Conservation (phyloP, 2,329 filamentous ascomycete species). For the Fusarium beomiforme region DNA sequence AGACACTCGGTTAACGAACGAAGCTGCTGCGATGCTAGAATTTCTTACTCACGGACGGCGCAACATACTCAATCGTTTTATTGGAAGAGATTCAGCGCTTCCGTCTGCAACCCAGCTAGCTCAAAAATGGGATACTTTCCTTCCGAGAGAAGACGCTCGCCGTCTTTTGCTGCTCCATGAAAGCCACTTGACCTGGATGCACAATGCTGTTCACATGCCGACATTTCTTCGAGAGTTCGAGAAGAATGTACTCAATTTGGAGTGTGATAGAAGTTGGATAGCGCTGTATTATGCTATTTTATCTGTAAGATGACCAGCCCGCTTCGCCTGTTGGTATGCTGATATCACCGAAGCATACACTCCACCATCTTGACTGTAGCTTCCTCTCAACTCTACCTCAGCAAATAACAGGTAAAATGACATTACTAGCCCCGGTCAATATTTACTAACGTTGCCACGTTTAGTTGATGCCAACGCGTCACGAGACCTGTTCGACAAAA, state of each 20-base stretch:
- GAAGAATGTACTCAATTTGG: neutral
- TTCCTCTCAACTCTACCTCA: fast-evolving
- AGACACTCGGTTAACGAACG: neutral
- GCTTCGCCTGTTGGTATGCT: fast-evolving
- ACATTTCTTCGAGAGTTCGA: neutral
- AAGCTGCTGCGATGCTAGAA: neutral
- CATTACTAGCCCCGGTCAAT: neutral
- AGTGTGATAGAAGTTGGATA: neutral
- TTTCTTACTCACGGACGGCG: neutral
- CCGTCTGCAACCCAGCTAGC: fast-evolving
- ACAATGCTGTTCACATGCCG: neutral
- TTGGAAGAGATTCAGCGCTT: neutral
- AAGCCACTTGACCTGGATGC: neutral
- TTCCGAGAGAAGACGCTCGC: neutral
- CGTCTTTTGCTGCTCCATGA: neutral
- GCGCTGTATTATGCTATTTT: neutral
- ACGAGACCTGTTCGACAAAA: neutral
- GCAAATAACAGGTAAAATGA: neutral
- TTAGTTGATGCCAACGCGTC: fast-evolving
- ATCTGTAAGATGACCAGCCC: neutral
- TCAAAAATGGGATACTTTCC: neutral
- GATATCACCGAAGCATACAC: neutral
- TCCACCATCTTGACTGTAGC: neutral
- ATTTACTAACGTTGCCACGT: fast-evolving
- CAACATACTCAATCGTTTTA: neutral